A percentile compares a stretch with the other conserved stretches of the same genome.
Conservation (phyloP, 805 yeast species). For the Tetrapisispora arboricola region DNA sequence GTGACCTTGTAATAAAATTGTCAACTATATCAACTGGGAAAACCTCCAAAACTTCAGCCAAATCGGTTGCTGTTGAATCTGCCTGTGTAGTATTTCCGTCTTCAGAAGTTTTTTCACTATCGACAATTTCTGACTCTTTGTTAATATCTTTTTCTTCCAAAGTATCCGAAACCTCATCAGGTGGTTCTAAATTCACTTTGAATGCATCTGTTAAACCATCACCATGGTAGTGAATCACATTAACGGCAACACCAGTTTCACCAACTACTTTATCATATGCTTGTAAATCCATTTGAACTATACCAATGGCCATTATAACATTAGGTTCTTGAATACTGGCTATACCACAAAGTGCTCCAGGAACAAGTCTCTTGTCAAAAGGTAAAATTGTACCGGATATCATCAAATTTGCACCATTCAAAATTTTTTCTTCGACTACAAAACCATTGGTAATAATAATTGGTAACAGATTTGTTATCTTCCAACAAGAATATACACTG, state of each 20-base stretch:
- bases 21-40: slow-evolving; percentile 61
- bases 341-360: slow-evolving; percentile 62
- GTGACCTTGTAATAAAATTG: slow-evolving; percentile 58
- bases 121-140: slow-evolving; percentile 3
- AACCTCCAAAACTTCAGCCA: slow-evolving; percentile 31
- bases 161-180: slow-evolving; percentile 21
- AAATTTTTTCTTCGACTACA: slow-evolving; percentile 47
- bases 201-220: slow-evolving; percentile 53
- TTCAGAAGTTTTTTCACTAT: slow-evolving; percentile 3
- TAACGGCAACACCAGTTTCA: slow-evolving; percentile 68
- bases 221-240: slow-evolving; percentile 51
- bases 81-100: slow-evolving; percentile 3
- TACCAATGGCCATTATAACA: slow-evolving; percentile 65
- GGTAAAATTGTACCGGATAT: slow-evolving; percentile 57
- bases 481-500: slow-evolving; percentile 65
- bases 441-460: slow-evolving; percentile 58
- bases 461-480: slow-evolving; percentile 55
- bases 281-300: slow-evolving; percentile 40
- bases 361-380: slow-evolving; percentile 38
- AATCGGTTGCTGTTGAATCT: slow-evolving; percentile 12
- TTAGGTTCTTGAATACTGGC: slow-evolving; percentile 50
- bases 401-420: slow-evolving; percentile 82
- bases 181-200: slow-evolving; percentile 36
- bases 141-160: slow-evolving; percentile 2
- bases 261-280: slow-evolving; percentile 43